Percentiles rank a stretch among this genome's conserved stretches.
These are phyloP conservation scores for Purpureocillium lavendulum DNA, from an alignment of 2,329 filamentous ascomycete species.

Conservation along the genomic window DNA sequence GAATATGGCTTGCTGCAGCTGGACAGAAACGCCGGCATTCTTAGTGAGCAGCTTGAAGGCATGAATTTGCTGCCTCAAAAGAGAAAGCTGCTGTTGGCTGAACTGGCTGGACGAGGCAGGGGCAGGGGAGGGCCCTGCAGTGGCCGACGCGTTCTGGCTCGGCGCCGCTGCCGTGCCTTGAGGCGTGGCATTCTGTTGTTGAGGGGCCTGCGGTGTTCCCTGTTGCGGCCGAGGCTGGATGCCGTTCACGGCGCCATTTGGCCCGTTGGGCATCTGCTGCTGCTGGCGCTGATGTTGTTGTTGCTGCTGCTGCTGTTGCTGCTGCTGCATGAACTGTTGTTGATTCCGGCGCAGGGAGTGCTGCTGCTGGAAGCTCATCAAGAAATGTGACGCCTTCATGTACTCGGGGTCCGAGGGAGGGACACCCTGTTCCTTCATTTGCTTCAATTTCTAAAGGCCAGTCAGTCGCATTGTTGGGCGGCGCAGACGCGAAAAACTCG, in stretches of 20 bases:
- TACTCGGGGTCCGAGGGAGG: constrained; percentile 79
- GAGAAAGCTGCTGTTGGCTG: constrained; percentile 67
- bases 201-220: constrained; percentile 19
- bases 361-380: constrained; percentile 62
- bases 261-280: constrained; percentile 43
- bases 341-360: constrained; percentile 45
- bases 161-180: constrained; percentile 31
- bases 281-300: constrained; percentile 37
- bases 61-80: constrained; percentile 77
- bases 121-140: constrained; percentile 21
- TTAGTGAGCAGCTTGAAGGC: constrained; percentile 88
- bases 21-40: constrained; percentile 70
- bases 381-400: constrained; percentile 69
- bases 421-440: constrained; percentile 81
- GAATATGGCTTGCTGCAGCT: constrained; percentile 78
- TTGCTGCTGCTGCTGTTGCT: constrained; percentile 24
- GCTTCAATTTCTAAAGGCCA: constrained; percentile 64
- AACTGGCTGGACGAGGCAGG: constrained; percentile 50
- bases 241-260: constrained; percentile 48
- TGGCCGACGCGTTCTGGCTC: constrained; percentile 18
- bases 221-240: constrained; percentile 32
- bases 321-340: constrained; percentile 31
- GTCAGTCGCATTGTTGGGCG: neutral
- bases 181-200: constrained; percentile 22
- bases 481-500: no score